Base-by-base conservation (phyloP, 2,329 filamentous ascomycete species). In the Hortaea sp. region DNA sequence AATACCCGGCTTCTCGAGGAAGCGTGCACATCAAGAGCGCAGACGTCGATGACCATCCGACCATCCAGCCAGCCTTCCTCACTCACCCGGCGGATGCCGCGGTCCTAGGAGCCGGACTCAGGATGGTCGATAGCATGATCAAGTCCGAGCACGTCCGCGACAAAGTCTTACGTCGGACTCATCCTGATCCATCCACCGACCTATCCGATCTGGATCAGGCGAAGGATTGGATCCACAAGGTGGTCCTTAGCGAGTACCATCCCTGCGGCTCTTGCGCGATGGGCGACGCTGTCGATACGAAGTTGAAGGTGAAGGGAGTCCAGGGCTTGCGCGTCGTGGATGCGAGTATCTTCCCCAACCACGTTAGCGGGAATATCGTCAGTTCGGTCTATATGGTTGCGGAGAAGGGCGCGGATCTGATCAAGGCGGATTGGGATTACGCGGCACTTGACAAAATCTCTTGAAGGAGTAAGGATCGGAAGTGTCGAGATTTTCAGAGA, bases 31-130 rank as follows among this genome's bases (percentile, higher is more conserved):
- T 64, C 44, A 58, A 51, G 0, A 56, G 51, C 7, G 38, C 56
- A 9, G 51, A 58, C 39, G 56, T 58, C 1, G 49, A 44, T 2
- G 34, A 54, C n/a, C 53, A 52, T 29, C 62, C 63, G 5, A 42
- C 41, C 12, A 63, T 66, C 44, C 60, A 66, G 38, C 68, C 69
- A 2, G 65, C 65, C 43, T 70, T 67, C 53, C 65, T 70, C 52
- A 61, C 65, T 42, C 57, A 70, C 6, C 61, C 65, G 1, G 63
- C 64, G 30, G 69, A 72, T 44, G 48, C 56, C 2, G 48, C 51
- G 5, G 53, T 66, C 6, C 66, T 68, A 48, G 57, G 63, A 1
- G 62, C 58, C 4, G 56, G 56, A 2, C 63, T 64, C 20, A 55
- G 62, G 42, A 62, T 57, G 28, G 50, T 62, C 3, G 61, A 63